Percentiles rank a stretch among this genome's conserved stretches.
These are phyloP conservation scores for Russula compacta DNA, from an alignment of 768 basidiomycete genomes.

Conservation along the genomic window DNA sequence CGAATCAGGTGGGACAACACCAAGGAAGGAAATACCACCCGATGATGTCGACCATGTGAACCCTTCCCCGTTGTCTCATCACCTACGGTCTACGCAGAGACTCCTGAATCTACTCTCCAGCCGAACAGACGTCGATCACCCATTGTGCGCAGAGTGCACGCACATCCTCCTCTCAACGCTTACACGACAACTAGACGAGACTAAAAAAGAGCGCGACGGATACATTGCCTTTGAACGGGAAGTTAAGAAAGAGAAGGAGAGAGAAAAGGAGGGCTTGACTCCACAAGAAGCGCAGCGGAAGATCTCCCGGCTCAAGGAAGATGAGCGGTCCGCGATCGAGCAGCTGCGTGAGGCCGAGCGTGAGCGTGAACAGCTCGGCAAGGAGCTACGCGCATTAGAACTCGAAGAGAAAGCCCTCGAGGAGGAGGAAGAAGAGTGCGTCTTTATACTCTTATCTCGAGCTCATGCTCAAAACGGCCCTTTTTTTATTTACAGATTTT, in stretches of 20 bases:
- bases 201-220: conserved; percentile 83
- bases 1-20: conserved; percentile 30
- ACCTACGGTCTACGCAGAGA: conserved; percentile 63
- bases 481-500: conserved; percentile 47
- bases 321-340: conserved; percentile 60
- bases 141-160: conserved; percentile 92
- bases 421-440: conserved; percentile 77
- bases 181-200: conserved; percentile 78
- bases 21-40: conserved; percentile 29
- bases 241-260: conserved; percentile 70
- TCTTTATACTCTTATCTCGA: conserved; percentile 14
- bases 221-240: conserved; percentile 92
- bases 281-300: conserved; percentile 61
- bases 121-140: conserved; percentile 79
- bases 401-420: conserved; percentile 71
- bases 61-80: conserved; percentile 69
- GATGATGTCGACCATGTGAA: conserved; percentile 46
- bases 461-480: not conserved
- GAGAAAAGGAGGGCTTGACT: conserved; percentile 50
- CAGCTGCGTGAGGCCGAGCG: conserved; percentile 69
- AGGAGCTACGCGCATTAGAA: conserved; percentile 62
- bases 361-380: conserved; percentile 67
- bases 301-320: conserved; percentile 61
- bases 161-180: conserved; percentile 68
- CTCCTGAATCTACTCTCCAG: conserved; percentile 72